Conservation (phyloP, 495 filamentous ascomycete genomes). For the Acidiella bohemica region DNA sequence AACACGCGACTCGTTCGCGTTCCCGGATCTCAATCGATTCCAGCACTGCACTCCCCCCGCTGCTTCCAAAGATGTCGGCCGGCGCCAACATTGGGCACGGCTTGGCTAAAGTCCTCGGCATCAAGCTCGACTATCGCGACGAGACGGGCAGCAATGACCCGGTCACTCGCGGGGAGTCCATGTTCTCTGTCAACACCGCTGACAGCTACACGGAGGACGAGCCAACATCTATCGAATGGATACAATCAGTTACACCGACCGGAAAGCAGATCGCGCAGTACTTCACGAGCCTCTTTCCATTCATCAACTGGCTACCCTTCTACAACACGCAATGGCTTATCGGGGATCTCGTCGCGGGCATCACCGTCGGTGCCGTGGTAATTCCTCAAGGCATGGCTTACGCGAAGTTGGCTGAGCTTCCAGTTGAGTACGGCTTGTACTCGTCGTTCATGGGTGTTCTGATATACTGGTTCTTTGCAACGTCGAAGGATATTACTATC, state of each 20-base stretch:
- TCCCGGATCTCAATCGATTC: too few species aligned
- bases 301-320: slow-evolving; percentile 68
- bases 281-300: slow-evolving; percentile 63
- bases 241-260: slow-evolving; percentile 47
- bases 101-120: slow-evolving; percentile 69
- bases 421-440: slow-evolving; percentile 77
- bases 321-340: slow-evolving; percentile 84
- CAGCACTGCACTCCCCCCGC: too few species aligned
- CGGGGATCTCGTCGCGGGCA: slow-evolving; percentile 81
- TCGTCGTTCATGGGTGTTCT: slow-evolving; percentile 96
- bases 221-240: slow-evolving; percentile 60
- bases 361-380: slow-evolving; percentile 91
- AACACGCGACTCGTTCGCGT: too few species aligned
- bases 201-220: slow-evolving; percentile 77
- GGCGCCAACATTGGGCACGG: slow-evolving; percentile 49
- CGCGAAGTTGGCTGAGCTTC: slow-evolving; percentile 66
- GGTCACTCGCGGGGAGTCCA: slow-evolving; percentile 59
- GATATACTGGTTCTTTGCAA: slow-evolving; percentile 97
- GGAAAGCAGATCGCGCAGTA: slow-evolving; percentile 43
- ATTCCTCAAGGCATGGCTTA: slow-evolving; percentile 98
- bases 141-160: slow-evolving; percentile 36
- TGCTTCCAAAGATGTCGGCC: slow-evolving; percentile 19
- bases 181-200: slow-evolving; percentile 59
- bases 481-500: slow-evolving; percentile 97
- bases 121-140: slow-evolving; percentile 54